Evolutionary conservation across 257 asterid species (phyloP).

Genomic region (Eucommia ulmoides): DNA sequence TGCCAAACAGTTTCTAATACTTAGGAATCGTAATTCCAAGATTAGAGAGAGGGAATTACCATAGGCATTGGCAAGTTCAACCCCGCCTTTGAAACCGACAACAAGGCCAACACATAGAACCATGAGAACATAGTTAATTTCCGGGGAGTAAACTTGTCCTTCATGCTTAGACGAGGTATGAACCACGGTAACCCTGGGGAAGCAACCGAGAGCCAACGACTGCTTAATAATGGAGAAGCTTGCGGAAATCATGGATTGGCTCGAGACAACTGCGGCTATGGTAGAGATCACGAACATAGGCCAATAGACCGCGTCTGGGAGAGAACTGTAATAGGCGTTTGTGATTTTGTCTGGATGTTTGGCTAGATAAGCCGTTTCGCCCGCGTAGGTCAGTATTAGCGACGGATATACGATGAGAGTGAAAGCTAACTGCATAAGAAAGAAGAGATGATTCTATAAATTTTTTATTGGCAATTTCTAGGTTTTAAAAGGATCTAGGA

Average conservation of each 20-base stretch:
- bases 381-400: constrained; percentile 31
- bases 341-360: constrained; percentile 14
- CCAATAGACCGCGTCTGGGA: constrained; percentile 54
- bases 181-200: constrained; percentile 42
- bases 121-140: constrained; percentile 43
- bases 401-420: constrained; percentile 33
- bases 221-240: constrained; percentile 48
- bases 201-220: constrained; percentile 46
- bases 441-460: too few relatives aligned
- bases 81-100: constrained; percentile 27
- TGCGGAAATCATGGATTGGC: constrained; percentile 56
- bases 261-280: constrained; percentile 37
- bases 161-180: constrained; percentile 35
- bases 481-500: too few relatives aligned
- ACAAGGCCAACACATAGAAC: constrained; percentile 36
- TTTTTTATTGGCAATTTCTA: too few relatives aligned
- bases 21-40: too few relatives aligned
- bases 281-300: constrained; percentile 48
- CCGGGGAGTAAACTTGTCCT: constrained; percentile 52
- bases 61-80: constrained; percentile 40
- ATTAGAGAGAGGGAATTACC: constrained; percentile 16
- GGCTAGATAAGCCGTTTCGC: constrained; percentile 45
- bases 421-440: too few relatives aligned
- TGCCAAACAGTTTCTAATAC: too few relatives aligned
- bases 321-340: constrained; percentile 31